Evolutionary conservation across 2,329 filamentous ascomycete species (phyloP).

Genomic region (Trichophyton schoenleinii): DNA sequence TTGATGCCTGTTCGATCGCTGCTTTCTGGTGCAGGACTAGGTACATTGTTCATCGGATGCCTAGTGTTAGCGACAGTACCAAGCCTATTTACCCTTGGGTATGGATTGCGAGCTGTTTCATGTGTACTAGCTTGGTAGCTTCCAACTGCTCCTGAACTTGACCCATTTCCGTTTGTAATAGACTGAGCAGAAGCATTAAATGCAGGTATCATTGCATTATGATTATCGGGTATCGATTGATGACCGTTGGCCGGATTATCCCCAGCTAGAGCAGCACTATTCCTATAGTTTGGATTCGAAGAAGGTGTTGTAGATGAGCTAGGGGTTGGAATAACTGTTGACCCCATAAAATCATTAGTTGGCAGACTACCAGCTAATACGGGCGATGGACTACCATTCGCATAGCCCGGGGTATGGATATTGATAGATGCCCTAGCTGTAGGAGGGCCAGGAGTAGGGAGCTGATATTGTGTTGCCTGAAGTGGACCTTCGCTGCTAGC

Average conservation of each 20-base stretch:
- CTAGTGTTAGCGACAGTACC: not conserved
- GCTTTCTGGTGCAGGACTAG: not conserved
- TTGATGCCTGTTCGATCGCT: not conserved
- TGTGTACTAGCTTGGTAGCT: not conserved
- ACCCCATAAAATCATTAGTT: too few species aligned
- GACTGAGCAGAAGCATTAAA: not conserved
- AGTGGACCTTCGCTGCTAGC: too few species aligned
- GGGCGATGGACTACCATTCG: not conserved
- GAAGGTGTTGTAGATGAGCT: too few species aligned
- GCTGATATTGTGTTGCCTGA: not conserved
- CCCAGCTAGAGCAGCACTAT: too few species aligned
- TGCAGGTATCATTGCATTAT: not conserved
- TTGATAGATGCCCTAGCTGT: not conserved
- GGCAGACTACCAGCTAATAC: not conserved
- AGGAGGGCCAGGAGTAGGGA: not conserved
- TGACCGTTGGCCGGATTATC: not conserved
- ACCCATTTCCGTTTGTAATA: not conserved
- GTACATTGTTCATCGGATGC: not conserved
- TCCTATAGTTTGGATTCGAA: too few species aligned
- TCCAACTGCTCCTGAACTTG: not conserved
- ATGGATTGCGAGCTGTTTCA: not conserved
- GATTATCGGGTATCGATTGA: not conserved
- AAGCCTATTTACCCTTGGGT: not conserved
- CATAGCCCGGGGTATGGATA: too few species aligned
- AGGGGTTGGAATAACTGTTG: too few species aligned